A percentile compares a stretch with the other conserved stretches of the same genome.
These are phyloP conservation scores for Plasmodium fragile DNA, from an alignment of 169 alveolate species.

Conservation along the genomic window DNA sequence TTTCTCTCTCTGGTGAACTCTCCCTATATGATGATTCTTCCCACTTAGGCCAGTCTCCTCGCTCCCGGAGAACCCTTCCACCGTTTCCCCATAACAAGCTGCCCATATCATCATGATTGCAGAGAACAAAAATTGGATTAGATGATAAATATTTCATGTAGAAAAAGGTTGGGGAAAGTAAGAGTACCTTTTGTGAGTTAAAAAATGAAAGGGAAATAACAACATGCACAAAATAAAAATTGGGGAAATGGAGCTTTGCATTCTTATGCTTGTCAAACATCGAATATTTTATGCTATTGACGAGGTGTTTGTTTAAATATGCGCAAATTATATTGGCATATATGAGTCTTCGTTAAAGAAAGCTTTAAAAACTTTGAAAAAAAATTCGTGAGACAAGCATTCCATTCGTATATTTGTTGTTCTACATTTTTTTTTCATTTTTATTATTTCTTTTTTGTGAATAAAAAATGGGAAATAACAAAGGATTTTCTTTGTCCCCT, in stretches of 20 bases:
- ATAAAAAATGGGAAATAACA: conserved; percentile 55
- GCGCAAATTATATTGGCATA: conserved; percentile 28
- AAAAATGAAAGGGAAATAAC: conserved; percentile 33
- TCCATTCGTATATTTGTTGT: conserved; percentile 32
- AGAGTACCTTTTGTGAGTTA: not conserved
- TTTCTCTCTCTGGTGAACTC: not conserved
- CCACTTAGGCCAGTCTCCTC: not conserved
- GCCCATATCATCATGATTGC: conserved; percentile 2
- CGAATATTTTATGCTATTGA: conserved; percentile 26
- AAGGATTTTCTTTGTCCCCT: conserved; percentile 10
- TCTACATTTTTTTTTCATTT: conserved; percentile 48
- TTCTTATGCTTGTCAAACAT: not conserved
- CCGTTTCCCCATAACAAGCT: not conserved
- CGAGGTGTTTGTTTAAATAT: conserved; percentile 33
- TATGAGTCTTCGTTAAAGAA: conserved; percentile 12
- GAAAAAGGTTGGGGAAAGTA: conserved; percentile 16
- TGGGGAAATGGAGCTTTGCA: not conserved
- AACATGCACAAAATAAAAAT: conserved; percentile 28
- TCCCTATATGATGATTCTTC: not conserved
- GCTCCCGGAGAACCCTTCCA: not conserved
- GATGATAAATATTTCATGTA: conserved; percentile 26
- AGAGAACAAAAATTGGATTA: conserved; percentile 7
- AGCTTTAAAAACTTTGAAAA: conserved; percentile 26
- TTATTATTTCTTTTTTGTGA: conserved; percentile 27
- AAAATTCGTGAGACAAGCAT: conserved; percentile 51